Percentiles rank a stretch among this genome's conserved stretches.
Conservation (phyloP, 1,284 basidiomycete genomes). For the Meripilus lineatus region DNA sequence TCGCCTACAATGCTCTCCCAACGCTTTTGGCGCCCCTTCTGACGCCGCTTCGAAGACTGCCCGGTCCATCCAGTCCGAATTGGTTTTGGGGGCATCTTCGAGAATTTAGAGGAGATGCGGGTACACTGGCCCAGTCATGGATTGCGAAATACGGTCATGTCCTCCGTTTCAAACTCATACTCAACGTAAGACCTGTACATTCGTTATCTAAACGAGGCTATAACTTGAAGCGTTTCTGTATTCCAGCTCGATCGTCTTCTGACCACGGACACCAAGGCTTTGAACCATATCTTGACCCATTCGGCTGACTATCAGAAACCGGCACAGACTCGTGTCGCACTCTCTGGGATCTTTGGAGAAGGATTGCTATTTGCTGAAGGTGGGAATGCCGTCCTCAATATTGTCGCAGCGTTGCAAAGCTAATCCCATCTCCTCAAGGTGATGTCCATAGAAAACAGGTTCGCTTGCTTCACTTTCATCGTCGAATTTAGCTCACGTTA, state of each 20-base stretch:
- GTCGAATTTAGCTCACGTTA: background rate
- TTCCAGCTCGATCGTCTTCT: constrained; percentile 17
- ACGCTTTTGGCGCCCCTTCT: background rate
- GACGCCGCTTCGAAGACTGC: constrained; percentile 21
- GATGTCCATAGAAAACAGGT: too few species aligned
- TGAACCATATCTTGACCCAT: constrained; percentile 34
- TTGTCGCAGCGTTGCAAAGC: background rate
- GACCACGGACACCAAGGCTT: constrained; percentile 30
- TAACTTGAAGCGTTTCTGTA: background rate
- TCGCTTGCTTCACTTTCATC: too few species aligned
- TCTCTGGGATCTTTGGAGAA: constrained; percentile 25
- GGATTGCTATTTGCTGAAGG: constrained; percentile 13
- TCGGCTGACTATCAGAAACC: constrained; percentile 30
- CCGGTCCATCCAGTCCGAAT: constrained; percentile 19
- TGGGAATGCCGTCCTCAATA: too few species aligned
- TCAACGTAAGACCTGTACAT: constrained; percentile 19
- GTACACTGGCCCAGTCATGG: constrained; percentile 21
- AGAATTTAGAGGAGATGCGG: constrained; percentile 12
- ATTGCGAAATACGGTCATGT: too few species aligned
- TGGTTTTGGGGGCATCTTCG: constrained; percentile 22
- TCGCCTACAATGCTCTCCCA: background rate
- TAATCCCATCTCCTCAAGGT: constrained; percentile 3
- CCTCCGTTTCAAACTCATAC: constrained; percentile 5
- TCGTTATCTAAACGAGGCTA: background rate
- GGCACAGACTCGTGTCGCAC: constrained; percentile 13